Conservation (phyloP, 305 asterid genomes). For the Solanum hybrid region DNA sequence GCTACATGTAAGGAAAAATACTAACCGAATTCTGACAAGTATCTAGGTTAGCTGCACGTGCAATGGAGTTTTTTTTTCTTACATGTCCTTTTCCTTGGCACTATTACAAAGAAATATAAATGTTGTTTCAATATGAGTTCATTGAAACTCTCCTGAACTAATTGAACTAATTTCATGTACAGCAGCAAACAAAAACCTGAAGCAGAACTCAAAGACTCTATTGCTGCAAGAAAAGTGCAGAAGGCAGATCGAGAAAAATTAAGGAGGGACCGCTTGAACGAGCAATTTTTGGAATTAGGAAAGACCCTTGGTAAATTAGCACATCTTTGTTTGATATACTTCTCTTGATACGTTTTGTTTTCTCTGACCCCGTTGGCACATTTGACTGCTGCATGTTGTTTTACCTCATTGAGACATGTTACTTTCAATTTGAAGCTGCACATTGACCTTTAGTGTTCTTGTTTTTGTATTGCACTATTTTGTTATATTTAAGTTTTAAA, state of each 20-base stretch:
- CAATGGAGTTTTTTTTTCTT: neutral
- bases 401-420: neutral
- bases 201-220: slow-evolving; percentile 49
- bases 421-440: neutral
- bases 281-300: slow-evolving; percentile 83
- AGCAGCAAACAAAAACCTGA: slow-evolving; percentile 44
- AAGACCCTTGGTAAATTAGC: slow-evolving; percentile 58
- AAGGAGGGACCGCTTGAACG: slow-evolving; percentile 96
- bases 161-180: neutral
- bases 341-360: neutral
- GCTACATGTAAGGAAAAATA: neutral
- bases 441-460: neutral
- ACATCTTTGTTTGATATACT: neutral
- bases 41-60: neutral
- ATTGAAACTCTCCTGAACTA: neutral
- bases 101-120: neutral
- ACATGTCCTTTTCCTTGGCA: neutral
- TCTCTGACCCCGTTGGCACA: neutral
- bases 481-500: neutral
- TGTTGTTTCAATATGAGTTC: neutral
- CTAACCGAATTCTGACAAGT: neutral
- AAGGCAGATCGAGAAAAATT: slow-evolving; percentile 94
- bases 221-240: slow-evolving; percentile 75
- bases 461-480: neutral
- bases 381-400: neutral